Evolutionary conservation across 2,329 filamentous ascomycete species (phyloP), one percentile per base, ranked within the genome.

Genomic region (Aspergillus ochraceus): DNA sequence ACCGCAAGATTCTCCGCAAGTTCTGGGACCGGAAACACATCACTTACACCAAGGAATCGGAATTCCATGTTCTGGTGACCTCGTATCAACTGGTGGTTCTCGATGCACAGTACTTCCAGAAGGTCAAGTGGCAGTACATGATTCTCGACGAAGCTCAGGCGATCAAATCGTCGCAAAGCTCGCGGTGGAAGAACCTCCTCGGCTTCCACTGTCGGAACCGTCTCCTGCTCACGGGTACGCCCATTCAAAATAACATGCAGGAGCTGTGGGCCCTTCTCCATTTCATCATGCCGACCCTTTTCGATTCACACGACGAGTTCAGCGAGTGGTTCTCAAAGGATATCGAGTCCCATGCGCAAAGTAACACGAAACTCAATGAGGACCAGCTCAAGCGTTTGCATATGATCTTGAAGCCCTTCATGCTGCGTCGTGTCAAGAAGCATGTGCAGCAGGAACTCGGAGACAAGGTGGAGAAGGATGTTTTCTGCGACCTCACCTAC

Each of bases 71-170:
- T 55, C 86, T 97, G 54, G 88, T 99, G 52, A 99, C 95, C 0
- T 98, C 94, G 0, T 99, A 99, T 75, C 95, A 99, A 77, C 84
- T 99, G 42, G 95, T 99, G 26, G 95, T 99, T 20, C 91, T 93
- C 26, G 95, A 99, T 74, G 91, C 96, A 1, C 89, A 92, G 61
- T 99, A 99, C 77, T 98, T 99, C 81, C 94, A 97, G 78, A 98
- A 98, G 82, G 95, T 99, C 84, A 90, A 90, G 69, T 99, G 95
- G 95, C 95, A 98, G 79, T 98, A 99, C 81, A 99, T 99, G 95
- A 97, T 99, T 76, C 86, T 99, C 46, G 95, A 99, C 69, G 95
- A 99, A 77, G 95, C 95, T 1, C 95, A 99, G 74, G 95, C 95
- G 66, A 98, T 99, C 86, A 99, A 99, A 82, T 97, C 93, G 63